A percentile compares a stretch with the other conserved stretches of the same genome.
Evolutionary conservation across 225 moss, liverwort and hornwort genomes (phyloP).

Genomic region (Bryoerythrophyllum caledonicum): DNA sequence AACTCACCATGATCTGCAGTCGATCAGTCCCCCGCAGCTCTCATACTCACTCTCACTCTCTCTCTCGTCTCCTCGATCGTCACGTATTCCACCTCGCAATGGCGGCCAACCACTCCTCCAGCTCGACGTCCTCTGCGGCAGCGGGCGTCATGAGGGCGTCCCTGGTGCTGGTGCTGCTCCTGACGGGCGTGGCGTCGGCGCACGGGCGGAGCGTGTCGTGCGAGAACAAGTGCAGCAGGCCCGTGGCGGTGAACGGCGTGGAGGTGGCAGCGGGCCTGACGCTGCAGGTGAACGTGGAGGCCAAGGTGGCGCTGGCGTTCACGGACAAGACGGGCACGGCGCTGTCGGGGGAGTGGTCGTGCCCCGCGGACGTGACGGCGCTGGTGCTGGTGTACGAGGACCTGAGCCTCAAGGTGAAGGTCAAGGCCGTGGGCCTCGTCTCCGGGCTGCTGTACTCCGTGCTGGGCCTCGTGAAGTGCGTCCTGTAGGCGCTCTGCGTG

Average conservation of each 20-base stretch:
- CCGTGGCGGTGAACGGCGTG: neutral
- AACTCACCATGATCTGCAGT: too few species aligned
- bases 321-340: too few species aligned
- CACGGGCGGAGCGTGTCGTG: neutral
- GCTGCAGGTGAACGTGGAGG: neutral
- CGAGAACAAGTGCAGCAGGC: neutral
- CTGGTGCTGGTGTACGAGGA: neutral
- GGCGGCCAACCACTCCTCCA: neutral
- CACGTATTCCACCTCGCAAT: neutral
- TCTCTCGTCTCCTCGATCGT: too few species aligned
- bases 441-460: neutral
- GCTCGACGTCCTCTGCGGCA: neutral
- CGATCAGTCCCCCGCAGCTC: too few species aligned
- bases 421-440: neutral
- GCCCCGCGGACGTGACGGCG: neutral
- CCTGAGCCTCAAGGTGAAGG: neutral
- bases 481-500: neutral
- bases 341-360: neutral
- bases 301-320: neutral
- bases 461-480: neutral
- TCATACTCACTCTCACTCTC: too few species aligned
- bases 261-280: fast-evolving
- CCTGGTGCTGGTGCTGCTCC: neutral
- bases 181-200: neutral
- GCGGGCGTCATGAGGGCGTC: neutral